A percentile compares a stretch with the other conserved stretches of the same genome.
Conservation (phyloP, 192 early-diverging fungal genomes). For the Linnemannia zychae region DNA sequence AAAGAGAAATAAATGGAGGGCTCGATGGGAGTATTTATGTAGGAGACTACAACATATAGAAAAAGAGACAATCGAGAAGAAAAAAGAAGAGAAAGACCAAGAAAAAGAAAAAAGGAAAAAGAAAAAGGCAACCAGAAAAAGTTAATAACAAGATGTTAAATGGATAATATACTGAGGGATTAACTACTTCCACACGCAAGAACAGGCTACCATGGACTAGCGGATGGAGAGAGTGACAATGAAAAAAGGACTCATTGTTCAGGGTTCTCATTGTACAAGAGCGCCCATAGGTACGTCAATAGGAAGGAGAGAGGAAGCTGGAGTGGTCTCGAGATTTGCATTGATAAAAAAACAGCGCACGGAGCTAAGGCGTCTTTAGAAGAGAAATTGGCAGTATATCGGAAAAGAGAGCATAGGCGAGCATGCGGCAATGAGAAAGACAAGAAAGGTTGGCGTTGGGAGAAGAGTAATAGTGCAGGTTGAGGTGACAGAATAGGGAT, state of each 20-base stretch:
- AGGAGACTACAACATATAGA: too few species aligned
- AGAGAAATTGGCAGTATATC: neutral
- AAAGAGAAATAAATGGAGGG: too few species aligned
- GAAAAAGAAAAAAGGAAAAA: neutral
- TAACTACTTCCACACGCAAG: neutral
- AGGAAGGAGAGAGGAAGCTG: neutral
- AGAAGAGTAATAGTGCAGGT: neutral
- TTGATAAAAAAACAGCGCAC: slow-evolving; percentile 1
- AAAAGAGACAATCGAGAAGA: neutral
- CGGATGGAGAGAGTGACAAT: neutral
- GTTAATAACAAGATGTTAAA: neutral
- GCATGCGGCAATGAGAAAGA: too few species aligned
- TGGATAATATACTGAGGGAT: neutral
- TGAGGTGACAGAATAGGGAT: neutral
- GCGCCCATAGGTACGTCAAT: neutral
- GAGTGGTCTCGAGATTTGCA: neutral
- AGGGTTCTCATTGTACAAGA: neutral
- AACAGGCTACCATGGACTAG: too few species aligned
- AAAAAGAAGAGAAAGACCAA: neutral
- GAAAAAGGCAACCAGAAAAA: neutral
- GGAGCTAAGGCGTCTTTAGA: neutral
- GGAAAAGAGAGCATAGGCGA: neutral
- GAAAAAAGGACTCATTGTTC: neutral
- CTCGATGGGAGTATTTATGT: too few species aligned
- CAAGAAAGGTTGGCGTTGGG: neutral